Evolutionary conservation across 2,329 filamentous ascomycete species (phyloP).

Genomic region (Lecanoromycetidae sp.): DNA sequence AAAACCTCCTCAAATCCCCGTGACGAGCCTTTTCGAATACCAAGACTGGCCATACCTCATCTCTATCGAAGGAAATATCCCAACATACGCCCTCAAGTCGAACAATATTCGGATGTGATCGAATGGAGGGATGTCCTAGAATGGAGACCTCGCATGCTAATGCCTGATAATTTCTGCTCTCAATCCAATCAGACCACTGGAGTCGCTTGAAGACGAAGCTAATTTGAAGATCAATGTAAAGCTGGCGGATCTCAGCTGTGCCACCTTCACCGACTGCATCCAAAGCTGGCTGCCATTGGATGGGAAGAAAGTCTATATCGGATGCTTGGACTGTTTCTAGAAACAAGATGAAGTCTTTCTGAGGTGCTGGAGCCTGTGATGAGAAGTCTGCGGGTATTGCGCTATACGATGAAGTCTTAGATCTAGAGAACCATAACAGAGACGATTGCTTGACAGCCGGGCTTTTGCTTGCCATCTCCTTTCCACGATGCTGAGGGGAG

Average conservation of each 20-base stretch:
- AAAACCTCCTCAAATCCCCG: conserved; percentile 14
- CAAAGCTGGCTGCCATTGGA: conserved; percentile 18
- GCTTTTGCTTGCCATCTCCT: too few relatives aligned
- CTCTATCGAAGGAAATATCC: not conserved
- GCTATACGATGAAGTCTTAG: too few relatives aligned
- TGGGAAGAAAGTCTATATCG: conserved; percentile 18
- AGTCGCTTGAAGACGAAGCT: conserved; percentile 20
- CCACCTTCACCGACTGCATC: conserved; percentile 14
- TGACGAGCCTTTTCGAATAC: conserved; percentile 14
- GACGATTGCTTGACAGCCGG: too few relatives aligned
- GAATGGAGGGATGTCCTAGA: conserved; percentile 12
- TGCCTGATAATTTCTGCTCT: conserved; percentile 1
- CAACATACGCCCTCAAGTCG: conserved; percentile 16
- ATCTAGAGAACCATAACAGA: too few relatives aligned
- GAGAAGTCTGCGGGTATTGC: too few relatives aligned
- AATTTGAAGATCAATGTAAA: conserved; percentile 10
- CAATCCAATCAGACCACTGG: not conserved
- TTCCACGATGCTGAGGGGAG: too few relatives aligned
- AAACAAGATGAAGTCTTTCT: conserved; percentile 18
- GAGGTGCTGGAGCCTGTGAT: too few relatives aligned
- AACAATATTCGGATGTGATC: conserved; percentile 14
- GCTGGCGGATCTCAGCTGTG: conserved; percentile 15
- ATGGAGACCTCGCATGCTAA: conserved; percentile 9
- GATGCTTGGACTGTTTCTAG: conserved; percentile 13
- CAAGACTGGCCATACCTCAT: conserved; percentile 16